Evolutionary conservation across 1,284 basidiomycete species (phyloP).

Genomic region (Ceratobasidium sp.): DNA sequence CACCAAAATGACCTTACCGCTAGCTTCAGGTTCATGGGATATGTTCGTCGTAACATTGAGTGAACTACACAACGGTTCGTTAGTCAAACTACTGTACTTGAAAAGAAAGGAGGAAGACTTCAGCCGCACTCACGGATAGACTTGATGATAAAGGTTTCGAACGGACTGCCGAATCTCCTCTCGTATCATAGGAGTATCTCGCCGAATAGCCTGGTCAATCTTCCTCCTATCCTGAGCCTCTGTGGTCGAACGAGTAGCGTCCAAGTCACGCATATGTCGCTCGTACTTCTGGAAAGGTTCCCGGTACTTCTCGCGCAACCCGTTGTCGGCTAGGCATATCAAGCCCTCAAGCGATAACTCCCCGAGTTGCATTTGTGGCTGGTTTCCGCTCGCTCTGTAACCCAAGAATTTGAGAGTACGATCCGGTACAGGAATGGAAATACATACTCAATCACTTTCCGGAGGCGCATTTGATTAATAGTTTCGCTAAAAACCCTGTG

Average conservation of each 20-base stretch:
- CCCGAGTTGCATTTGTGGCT: conserved; percentile 4
- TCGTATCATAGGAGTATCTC: background rate
- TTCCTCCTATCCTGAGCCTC: background rate
- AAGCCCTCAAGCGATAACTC: background rate
- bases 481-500: background rate
- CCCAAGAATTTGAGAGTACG: background rate
- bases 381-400: background rate
- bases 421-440: no score
- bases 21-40: conserved; percentile 4
- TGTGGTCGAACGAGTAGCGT: background rate
- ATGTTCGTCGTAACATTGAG: conserved; percentile 4
- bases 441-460: conserved; percentile 7
- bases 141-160: background rate
- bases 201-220: background rate
- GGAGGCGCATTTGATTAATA: background rate
- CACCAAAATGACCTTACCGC: background rate
- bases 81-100: background rate
- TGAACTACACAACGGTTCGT: background rate
- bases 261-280: background rate
- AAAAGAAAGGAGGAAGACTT: background rate
- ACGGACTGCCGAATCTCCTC: conserved; percentile 12
- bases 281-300: conserved; percentile 9
- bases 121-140: conserved; percentile 29
- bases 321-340: conserved; percentile 2
- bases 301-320: conserved; percentile 10